Percentiles rank a stretch among this genome's conserved stretches.
Evolutionary conservation across 2,329 filamentous ascomycete genomes (phyloP).

Genomic region (Beauveria caledonica): DNA sequence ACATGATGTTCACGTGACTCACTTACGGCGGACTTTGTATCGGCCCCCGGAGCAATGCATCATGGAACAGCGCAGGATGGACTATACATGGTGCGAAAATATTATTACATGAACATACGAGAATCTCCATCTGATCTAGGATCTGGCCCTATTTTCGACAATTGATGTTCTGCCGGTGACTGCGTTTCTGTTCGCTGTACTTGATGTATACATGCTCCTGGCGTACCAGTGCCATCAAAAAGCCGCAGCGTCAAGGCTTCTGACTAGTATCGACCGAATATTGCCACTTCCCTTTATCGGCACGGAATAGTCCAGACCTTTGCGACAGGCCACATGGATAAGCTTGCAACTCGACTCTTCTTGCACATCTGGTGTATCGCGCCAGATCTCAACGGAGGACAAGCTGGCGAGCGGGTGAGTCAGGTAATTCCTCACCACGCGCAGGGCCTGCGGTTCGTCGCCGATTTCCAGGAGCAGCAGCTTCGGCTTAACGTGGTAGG

Average conservation of each 20-base stretch:
- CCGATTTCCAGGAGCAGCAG: conserved; percentile 64
- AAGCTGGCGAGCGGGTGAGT: conserved; percentile 19
- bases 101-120: background rate
- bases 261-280: conserved; percentile 36
- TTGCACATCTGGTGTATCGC: conserved; percentile 51
- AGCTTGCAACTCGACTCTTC: conserved; percentile 19
- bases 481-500: conserved; percentile 38
- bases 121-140: too few relatives aligned
- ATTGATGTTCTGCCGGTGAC: background rate
- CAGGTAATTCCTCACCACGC: conserved; percentile 48
- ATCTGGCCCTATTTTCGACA: too few relatives aligned
- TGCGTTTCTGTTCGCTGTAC: background rate
- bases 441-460: conserved; percentile 56
- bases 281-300: conserved; percentile 38
- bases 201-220: background rate
- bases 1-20: conserved; percentile 12
- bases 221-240: background rate
- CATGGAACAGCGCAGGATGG: background rate
- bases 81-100: background rate
- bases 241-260: background rate
- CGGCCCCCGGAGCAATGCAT: background rate
- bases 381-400: conserved; percentile 57
- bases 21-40: background rate
- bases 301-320: conserved; percentile 20
- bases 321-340: conserved; percentile 15